These are phyloP conservation scores for Ophiocordyceps polyrhachis-furcata DNA, from an alignment of 2,329 filamentous ascomycete species.

Conservation along the genomic window DNA sequence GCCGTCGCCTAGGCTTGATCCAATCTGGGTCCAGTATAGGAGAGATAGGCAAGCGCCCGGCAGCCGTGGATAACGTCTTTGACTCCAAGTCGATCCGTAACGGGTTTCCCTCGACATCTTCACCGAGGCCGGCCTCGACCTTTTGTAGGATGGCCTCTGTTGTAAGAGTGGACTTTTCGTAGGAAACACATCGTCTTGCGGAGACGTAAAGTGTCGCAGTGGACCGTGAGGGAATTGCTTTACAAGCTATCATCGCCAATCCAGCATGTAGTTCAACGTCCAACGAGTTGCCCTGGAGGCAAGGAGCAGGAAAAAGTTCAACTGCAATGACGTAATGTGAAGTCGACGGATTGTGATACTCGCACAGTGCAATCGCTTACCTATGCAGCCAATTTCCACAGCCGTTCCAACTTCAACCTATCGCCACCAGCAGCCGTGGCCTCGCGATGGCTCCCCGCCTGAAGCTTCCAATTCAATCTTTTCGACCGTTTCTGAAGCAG, in stretches of 20 bases:
- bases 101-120: conserved; percentile 10
- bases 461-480: conserved; percentile 9
- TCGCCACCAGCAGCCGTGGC: neutral
- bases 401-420: neutral
- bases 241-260: conserved; percentile 12
- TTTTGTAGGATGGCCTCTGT: conserved; percentile 12
- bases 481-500: conserved; percentile 15
- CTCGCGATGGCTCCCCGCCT: conserved; percentile 13
- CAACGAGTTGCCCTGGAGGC: neutral
- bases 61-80: conserved; percentile 26
- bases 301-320: neutral
- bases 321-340: neutral
- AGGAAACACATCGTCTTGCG: conserved; percentile 14
- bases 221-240: conserved; percentile 3
- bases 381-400: neutral
- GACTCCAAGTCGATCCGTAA: conserved; percentile 18
- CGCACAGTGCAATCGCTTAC: neutral
- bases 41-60: conserved; percentile 31
- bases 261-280: neutral
- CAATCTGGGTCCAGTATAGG: conserved; percentile 34
- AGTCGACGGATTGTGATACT: neutral
- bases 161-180: conserved; percentile 12
- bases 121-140: conserved; percentile 13
- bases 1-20: conserved; percentile 24
- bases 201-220: neutral